Evolutionary conservation across 768 basidiomycete species (phyloP), one percentile per base, ranked within the genome.

Genomic region (Auriscalpium microsporum): DNA sequence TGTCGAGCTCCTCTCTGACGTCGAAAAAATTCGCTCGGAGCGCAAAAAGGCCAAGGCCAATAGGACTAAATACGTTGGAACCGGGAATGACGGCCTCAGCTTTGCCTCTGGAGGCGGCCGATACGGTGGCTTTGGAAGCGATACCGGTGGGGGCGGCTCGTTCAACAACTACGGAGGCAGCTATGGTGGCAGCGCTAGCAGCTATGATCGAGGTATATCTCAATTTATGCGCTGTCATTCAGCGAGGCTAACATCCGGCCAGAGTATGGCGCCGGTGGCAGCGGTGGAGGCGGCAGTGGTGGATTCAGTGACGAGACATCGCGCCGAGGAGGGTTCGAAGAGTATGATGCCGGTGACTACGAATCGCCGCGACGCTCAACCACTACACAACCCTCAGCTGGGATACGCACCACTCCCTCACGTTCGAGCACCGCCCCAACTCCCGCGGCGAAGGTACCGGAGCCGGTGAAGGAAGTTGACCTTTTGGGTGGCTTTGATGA

Each of bases 261-360:
- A 45, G 64, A 62, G 0, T 61, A 63, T 33, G 54, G 62, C 34
- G 46, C 54, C 21, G 33, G 60, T 47, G 58, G 54, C 28, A 28
- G 28, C 61, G 40, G 48, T 28, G 56, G 78, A 4, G 73, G 76
- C 45, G 76, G 80, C 42, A 74, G 77, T 53, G 73, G 76, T 45
- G 78, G 77, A 1, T 90, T 87, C 71, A 75, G 79, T 50, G 88
- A 91, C 58, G 74, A 70, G 35, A 68, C 69, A 8, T 69, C 81
- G 28, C 28, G 28, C 42, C 72, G 81, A 14, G 73, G 75, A 54
- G 79, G 80, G 23, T 97, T 83, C 61, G 94, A 98, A 64, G 94
- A 97, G 68, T 99, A 99, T 69, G 90, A 95, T 61, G 96, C 95
- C 11, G 95, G 95, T 2, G 92, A 92, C 56, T 94, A 97, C 57